phyloP scores from a whole-genome alignment of 768 basidiomycete genomes.

The Phylloporus rhodoxanthus region DNA sequence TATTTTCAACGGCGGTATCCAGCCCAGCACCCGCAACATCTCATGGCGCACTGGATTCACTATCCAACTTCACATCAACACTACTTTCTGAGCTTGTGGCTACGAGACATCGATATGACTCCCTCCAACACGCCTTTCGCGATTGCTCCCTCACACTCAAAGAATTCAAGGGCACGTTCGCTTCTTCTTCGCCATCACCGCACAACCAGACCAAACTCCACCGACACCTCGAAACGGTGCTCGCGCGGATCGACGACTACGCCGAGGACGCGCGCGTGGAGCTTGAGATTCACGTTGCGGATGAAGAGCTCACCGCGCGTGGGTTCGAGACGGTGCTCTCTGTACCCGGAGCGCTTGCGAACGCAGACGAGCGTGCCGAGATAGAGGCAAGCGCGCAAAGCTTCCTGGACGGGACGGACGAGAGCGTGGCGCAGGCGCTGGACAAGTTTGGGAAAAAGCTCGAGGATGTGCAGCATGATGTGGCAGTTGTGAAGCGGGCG shows the following conservation, averaged over 20 bases:
- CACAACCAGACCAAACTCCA: background rate
- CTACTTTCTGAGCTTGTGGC: constrained; percentile 43
- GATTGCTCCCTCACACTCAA: constrained; percentile 67
- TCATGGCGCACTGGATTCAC: background rate
- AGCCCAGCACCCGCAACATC: background rate
- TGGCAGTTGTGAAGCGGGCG: constrained; percentile 58
- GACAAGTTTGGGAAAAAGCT: constrained; percentile 53
- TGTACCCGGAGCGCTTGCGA: constrained; percentile 43
- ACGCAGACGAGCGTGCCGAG: constrained; percentile 27
- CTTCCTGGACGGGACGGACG: constrained; percentile 29
- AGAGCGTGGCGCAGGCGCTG: constrained; percentile 32
- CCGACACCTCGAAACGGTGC: constrained; percentile 41
- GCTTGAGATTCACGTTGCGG: constrained; percentile 70
- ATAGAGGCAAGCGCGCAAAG: constrained; percentile 44
- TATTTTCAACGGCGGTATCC: background rate
- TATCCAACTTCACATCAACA: constrained; percentile 13
- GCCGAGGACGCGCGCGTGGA: constrained; percentile 79
- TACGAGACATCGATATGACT: constrained; percentile 52
- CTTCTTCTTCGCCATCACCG: constrained; percentile 3
- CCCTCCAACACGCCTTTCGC: constrained; percentile 56
- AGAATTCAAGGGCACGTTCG: constrained; percentile 39
- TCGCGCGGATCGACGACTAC: constrained; percentile 64
- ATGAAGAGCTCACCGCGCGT: constrained; percentile 57
- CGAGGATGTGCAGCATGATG: constrained; percentile 71
- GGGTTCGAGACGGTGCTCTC: constrained; percentile 67